Evolutionary conservation across 2,329 filamentous ascomycete species (phyloP), one percentile per base, ranked within the genome.

Genomic region (Colletotrichum neosansevieriae): DNA sequence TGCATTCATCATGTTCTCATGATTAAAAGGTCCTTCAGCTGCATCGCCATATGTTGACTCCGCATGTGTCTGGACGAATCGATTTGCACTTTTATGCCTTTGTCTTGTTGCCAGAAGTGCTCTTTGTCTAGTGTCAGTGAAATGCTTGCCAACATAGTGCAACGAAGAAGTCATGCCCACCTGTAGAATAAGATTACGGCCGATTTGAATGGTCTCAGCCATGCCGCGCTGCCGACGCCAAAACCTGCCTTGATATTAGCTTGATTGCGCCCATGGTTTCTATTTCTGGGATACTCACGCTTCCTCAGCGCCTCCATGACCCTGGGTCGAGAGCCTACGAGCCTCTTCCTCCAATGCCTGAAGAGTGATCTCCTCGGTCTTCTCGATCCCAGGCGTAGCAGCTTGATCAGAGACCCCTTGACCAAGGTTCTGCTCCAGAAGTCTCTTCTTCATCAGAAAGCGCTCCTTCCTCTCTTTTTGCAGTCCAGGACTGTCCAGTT

Each of bases 401-500:
- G 83, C 81, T 62, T 80, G 81, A 59, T 86, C 84, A 3, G 84
- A 83, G 2, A 84, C 82, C 36, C 88, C 83, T 66, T 88, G 80
- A 0, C 87, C 89, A 12, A 94, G 79, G 24, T 87, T 92, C 74
- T 94, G 91, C 68, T 94, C 88, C 2, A 98, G 85, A 62, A 94
- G 89, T 72, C 88, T 88, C 81, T 94, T 95, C 71, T 95, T 89
- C 76, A 96, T 89, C 54, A 91, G 79, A 79, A 91, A 98, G 21
- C 93, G 87, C 77, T 97, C 93, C 3, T 89, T 89, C 13, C 92
- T 88, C 80, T 97, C 94, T 78, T 94, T 94, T 74, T 97, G 93
- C 64, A 94, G 84, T 1, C 94, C 94, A 0, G 93, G 93, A 53
- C 91, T 94, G 74, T 98, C 94, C 60, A 98, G 82, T 77, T 94